A percentile compares a stretch with the other conserved stretches of the same genome.
phyloP scores from a whole-genome alignment of 1,284 basidiomycete species.

The Ustilago bromivora region DNA sequence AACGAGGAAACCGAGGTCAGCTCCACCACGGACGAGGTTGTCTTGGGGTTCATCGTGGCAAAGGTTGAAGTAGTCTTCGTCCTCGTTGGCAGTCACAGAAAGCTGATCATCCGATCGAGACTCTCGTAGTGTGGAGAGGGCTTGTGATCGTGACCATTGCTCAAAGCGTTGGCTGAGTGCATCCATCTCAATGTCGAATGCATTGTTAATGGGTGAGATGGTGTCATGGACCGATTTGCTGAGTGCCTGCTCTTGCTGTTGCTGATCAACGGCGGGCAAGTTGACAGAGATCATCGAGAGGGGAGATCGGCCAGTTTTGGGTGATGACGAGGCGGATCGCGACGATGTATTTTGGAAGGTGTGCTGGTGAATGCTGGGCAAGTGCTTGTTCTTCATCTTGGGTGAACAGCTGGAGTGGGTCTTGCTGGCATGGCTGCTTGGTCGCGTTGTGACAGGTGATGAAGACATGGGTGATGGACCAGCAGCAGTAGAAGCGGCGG shows the following conservation, averaged over 20 bases:
- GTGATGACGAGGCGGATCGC: slow-evolving; percentile 32
- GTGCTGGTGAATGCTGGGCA: slow-evolving; percentile 37
- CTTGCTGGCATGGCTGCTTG: slow-evolving; percentile 28
- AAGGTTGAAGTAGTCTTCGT: slow-evolving; percentile 47
- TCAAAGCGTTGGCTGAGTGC: slow-evolving; percentile 45
- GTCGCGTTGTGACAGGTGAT: slow-evolving; percentile 11
- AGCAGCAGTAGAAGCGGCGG: neutral
- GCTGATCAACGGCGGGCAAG: slow-evolving; percentile 37
- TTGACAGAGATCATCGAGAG: slow-evolving; percentile 42
- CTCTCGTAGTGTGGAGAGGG: neutral
- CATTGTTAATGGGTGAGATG: slow-evolving; percentile 9
- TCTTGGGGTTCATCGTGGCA: slow-evolving; percentile 22
- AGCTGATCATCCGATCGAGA: neutral
- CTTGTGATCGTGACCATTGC: slow-evolving; percentile 32
- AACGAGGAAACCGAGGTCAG: neutral
- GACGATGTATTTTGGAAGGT: slow-evolving; percentile 21
- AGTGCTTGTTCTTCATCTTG: slow-evolving; percentile 43
- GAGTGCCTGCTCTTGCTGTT: neutral
- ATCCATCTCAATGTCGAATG: slow-evolving; percentile 47
- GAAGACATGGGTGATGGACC: slow-evolving; percentile 2
- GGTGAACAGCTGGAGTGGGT: slow-evolving; percentile 42
- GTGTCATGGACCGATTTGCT: neutral
- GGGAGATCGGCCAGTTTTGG: slow-evolving; percentile 38
- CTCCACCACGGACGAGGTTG: neutral
- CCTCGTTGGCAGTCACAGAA: slow-evolving; percentile 6